Base-by-base conservation (phyloP, 2,329 filamentous ascomycete species). In the Tolypocladium capitatum region DNA sequence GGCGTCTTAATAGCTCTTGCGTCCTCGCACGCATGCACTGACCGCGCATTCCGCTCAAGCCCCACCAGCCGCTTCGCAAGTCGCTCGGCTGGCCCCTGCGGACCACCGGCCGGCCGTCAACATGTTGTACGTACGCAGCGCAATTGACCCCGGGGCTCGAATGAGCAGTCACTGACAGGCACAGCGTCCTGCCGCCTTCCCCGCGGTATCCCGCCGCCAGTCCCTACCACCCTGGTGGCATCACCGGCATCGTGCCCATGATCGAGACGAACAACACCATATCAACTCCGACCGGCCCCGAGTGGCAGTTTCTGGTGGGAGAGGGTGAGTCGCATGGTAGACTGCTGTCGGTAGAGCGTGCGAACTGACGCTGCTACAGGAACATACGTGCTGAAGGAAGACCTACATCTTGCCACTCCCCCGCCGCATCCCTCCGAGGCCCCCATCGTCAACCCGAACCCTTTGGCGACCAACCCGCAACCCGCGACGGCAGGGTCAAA, bases 201-300 rank as follows among this genome's bases (percentile, higher is more conserved):
- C 83, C 86, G 51, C 81, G 89, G 65, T 96, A 94, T 71, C 84
- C 86, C 48, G 78, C 80, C 55, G 76, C 80, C 60, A 75, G 79
- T 59, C 80, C 83, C 54, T 85, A 86, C 70, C 82, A 83, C 56
- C 79, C 79, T 54, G 76, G 83, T 47, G 80, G 80, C 54, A 77
- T 81, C 59, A 81, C 81, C 52, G 75, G 83, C 63, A 74, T 80
- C 46, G 73, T 80, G 34, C 83, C 85, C 34, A 79, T 94, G 65
- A 84, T 95, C 60, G 92, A 98, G 74, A 96, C 91, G 47, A 94
- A 92, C 67, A 98, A 97, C 63, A 84, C 81, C 35, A 71, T 98
- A 52, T 80, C 79, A 49, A 84, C 86, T 58, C 91, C 87, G 24
- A 80, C 81, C 33, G 86, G 86, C 5, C 78, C 86, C 24, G 90